Base-by-base conservation (phyloP, 148 eudicot species). In the Amaranthus cruentus region DNA sequence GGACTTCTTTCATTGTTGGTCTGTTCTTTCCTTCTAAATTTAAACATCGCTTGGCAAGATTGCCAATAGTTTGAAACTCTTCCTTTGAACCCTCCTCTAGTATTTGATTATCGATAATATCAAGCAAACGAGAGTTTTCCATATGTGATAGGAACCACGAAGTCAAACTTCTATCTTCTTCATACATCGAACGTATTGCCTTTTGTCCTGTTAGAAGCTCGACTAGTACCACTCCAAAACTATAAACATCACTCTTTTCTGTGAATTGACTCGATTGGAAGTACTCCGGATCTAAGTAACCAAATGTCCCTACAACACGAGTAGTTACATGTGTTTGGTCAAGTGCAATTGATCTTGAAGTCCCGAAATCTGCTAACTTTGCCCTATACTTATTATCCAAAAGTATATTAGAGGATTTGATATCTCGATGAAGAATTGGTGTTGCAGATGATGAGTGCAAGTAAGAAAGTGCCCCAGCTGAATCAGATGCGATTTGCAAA, bases 281-380 rank as follows among this genome's bases (percentile, higher is more conserved):
- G 72, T 81, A 81, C 79, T 75, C 84, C 0, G 81, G 84, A 66
- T 81, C 81, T 49, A 81, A 68, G 55, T 81, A 79, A 6, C 82
- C 78, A 44, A 76, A 80, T 28, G 83, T 80, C 7, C 83, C 83
- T 46, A 64, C 64, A 13, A 80, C 83, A 2, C 38, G 47, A 3
- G 81, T 79, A 47, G 81, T 74, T 44, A 79, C 28, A 48, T 79
- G 81, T 52, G 81, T 62, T 15, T 80, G 79, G 51, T 71, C 79
- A 6, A 64, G 71, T 0, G 76, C 9, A 9, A 75, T 15, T 13
- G 72, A 58, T 68, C 71, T 80, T 28, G 81, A 79, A 4, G 52
- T 55, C 10, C 81, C 81, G 13, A 79, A 79, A 63, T 79, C 77
- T 7, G 78, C 54, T 38, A 79, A 60, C 55, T 73, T 79, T 2